These are phyloP conservation scores for Vicia faba DNA, from an alignment of 306 rosid species.

Conservation along the genomic window DNA sequence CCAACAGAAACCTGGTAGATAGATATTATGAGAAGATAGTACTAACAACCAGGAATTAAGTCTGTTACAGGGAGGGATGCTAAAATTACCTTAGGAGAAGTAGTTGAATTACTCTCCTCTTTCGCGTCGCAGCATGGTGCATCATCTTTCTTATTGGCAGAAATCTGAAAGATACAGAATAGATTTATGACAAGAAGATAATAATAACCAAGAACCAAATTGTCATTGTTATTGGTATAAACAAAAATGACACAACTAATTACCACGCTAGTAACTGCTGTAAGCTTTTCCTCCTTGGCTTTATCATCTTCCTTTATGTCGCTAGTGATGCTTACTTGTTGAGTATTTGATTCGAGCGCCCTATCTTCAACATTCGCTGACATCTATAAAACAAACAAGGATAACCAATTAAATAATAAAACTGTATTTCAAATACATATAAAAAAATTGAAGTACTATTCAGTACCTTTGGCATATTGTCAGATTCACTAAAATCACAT, in stretches of 20 bases:
- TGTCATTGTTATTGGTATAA: neutral
- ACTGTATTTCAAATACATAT: neutral
- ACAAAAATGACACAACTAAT: constrained; percentile 19
- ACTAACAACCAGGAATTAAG: constrained; percentile 18
- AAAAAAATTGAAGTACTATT: constrained; percentile 8
- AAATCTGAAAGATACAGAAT: constrained; percentile 43
- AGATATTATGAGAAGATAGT: constrained; percentile 7
- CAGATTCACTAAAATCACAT: constrained; percentile 80
- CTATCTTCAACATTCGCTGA: constrained; percentile 43
- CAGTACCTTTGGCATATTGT: constrained; percentile 61
- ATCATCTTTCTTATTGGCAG: constrained; percentile 35
- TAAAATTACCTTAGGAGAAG: constrained; percentile 16
- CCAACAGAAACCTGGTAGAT: constrained; percentile 44
- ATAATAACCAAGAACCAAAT: constrained; percentile 20
- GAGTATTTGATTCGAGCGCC: constrained; percentile 38
- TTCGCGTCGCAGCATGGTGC: constrained; percentile 33
- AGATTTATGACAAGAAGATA: constrained; percentile 11
- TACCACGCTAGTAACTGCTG: constrained; percentile 32
- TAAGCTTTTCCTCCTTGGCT: constrained; percentile 36
- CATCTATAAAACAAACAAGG: constrained; percentile 46
- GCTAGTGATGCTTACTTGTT: constrained; percentile 31
- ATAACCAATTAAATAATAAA: constrained; percentile 23
- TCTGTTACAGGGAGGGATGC: neutral
- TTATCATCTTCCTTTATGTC: constrained; percentile 41
- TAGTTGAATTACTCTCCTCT: constrained; percentile 41